Evolutionary conservation across 2,329 filamentous ascomycete species (phyloP).

Genomic region (Fusarium mexicanum): DNA sequence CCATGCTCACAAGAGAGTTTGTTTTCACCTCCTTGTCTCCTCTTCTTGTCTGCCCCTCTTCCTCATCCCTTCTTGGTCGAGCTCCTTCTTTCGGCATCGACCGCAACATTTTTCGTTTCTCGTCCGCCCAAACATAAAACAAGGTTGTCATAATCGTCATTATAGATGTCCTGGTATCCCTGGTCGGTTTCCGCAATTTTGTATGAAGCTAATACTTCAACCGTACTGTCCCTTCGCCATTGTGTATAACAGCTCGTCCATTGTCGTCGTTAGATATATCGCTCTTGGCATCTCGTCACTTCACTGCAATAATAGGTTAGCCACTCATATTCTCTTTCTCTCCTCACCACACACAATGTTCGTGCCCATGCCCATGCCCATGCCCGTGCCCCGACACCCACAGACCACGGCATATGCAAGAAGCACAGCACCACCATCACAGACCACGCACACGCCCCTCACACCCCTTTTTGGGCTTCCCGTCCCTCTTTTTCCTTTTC

Average conservation of each 20-base stretch:
- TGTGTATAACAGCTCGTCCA: constrained; percentile 14
- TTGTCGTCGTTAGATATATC: constrained; percentile 18
- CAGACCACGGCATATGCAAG: constrained; percentile 35
- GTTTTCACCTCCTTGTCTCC: constrained; percentile 6
- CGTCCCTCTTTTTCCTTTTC: constrained; percentile 25
- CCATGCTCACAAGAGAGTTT: constrained; percentile 2
- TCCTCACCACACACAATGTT: constrained; percentile 1
- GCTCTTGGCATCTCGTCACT: constrained; percentile 23
- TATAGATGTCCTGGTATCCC: constrained; percentile 15
- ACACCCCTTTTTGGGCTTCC: constrained; percentile 28
- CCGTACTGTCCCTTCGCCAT: constrained; percentile 8
- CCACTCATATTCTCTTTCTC: constrained; percentile 21
- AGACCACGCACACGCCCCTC: constrained; percentile 31
- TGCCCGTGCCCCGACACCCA: constrained; percentile 11
- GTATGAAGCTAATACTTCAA: constrained; percentile 28
- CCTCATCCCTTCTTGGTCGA: constrained; percentile 12
- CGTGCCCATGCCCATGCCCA: background rate
- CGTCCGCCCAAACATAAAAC: constrained; percentile 11
- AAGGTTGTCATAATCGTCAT: constrained; percentile 29
- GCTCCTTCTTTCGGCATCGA: constrained; percentile 15
- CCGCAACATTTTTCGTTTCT: constrained; percentile 13
- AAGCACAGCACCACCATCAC: constrained; percentile 36
- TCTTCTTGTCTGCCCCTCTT: constrained; percentile 22
- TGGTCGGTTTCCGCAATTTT: constrained; percentile 4
- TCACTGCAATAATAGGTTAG: constrained; percentile 26